Percentiles rank a stretch among this genome's conserved stretches.
These are phyloP conservation scores for Tephrocybe sp. DNA, from an alignment of 768 basidiomycete genomes.

Conservation along the genomic window DNA sequence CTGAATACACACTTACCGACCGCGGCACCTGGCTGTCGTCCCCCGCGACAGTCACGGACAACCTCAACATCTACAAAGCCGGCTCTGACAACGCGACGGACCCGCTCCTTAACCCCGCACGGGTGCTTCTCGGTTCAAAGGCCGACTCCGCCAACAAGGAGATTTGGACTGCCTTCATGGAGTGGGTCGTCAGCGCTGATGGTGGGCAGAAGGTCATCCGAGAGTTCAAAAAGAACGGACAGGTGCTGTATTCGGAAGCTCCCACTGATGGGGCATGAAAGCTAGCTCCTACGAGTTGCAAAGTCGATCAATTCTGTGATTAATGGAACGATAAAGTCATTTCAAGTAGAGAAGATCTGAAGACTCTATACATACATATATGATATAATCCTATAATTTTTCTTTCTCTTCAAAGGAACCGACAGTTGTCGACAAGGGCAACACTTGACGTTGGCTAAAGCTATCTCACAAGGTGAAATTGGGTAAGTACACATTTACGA, in stretches of 20 bases:
- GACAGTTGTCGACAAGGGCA: conserved; percentile 1
- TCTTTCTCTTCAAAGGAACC: not conserved
- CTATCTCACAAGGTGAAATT: conserved; percentile 6
- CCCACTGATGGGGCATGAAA: conserved; percentile 12
- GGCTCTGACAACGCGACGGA: conserved; percentile 41
- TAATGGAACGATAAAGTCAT: no score
- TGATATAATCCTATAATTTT: no score
- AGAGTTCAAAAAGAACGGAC: conserved; percentile 35
- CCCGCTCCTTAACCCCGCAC: conserved; percentile 47
- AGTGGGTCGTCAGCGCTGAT: conserved; percentile 37
- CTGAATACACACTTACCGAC: conserved; percentile 53
- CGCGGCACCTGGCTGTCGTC: conserved; percentile 48
- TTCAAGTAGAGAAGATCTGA: no score
- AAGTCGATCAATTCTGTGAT: no score
- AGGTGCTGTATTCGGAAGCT: conserved; percentile 29
- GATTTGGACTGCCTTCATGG: conserved; percentile 39
- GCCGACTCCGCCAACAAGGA: conserved; percentile 21
- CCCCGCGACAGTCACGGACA: conserved; percentile 25
- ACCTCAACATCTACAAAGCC: conserved; percentile 36
- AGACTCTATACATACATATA: no score
- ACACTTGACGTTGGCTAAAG: not conserved
- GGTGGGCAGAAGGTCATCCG: conserved; percentile 46
- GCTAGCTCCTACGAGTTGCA: no score
- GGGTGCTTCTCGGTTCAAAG: conserved; percentile 36
- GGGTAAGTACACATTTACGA: conserved; percentile 7